phyloP scores from a whole-genome alignment of 1,284 basidiomycete genomes.

The Leccinum subrobustum region DNA sequence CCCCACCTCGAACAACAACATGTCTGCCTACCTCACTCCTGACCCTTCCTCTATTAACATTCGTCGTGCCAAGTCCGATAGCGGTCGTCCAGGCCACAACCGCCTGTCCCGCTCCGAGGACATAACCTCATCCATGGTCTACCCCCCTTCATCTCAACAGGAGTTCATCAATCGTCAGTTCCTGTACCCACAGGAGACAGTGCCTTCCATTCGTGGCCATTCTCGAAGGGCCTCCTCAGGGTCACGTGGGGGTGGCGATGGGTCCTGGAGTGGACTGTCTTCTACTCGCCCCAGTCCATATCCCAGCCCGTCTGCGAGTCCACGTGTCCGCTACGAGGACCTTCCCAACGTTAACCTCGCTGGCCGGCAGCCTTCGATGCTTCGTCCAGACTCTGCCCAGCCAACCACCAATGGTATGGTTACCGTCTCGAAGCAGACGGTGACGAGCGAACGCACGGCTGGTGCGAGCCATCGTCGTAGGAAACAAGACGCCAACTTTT shows the following conservation, averaged over 20 bases:
- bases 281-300: slow-evolving; percentile 35
- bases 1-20: slow-evolving; percentile 10
- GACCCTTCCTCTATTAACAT: slow-evolving; percentile 36
- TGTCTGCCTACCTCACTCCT: slow-evolving; percentile 45
- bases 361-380: slow-evolving; percentile 25
- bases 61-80: slow-evolving; percentile 55
- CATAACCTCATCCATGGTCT: slow-evolving; percentile 35
- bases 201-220: slow-evolving; percentile 48
- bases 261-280: slow-evolving; percentile 33
- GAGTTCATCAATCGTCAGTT: slow-evolving; percentile 49
- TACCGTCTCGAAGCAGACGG: slow-evolving; percentile 5
- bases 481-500: slow-evolving; percentile 73
- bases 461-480: slow-evolving; percentile 70
- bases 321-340: slow-evolving; percentile 33
- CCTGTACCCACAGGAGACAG: slow-evolving; percentile 42
- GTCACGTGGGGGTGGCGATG: slow-evolving; percentile 39
- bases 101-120: slow-evolving; percentile 56
- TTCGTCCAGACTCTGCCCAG: slow-evolving; percentile 25
- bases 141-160: slow-evolving; percentile 41
- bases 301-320: slow-evolving; percentile 35
- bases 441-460: slow-evolving; percentile 69
- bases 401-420: slow-evolving; percentile 26
- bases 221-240: slow-evolving; percentile 62
- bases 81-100: slow-evolving; percentile 41
- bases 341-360: slow-evolving; percentile 34